Evolutionary conservation across 108 stramenopile genomes (phyloP).

Genomic region (Fragilariopsis cylindrus): DNA sequence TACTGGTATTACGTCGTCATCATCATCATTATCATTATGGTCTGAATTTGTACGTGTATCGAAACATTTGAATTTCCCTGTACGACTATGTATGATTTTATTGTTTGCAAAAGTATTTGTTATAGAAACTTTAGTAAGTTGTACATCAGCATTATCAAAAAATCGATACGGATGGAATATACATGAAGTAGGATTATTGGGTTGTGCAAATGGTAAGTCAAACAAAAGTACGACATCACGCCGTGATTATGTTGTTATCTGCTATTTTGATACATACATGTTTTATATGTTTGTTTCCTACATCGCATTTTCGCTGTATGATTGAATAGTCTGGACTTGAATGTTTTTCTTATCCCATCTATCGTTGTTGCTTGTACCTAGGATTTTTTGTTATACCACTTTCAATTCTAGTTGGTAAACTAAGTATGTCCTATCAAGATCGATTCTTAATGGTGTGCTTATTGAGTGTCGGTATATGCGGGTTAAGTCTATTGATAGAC

Average conservation of each 20-base stretch:
- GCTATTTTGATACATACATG: no score
- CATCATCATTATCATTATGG: background rate
- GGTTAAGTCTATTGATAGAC: slow-evolving; percentile 66
- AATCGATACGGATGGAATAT: slow-evolving; percentile 84
- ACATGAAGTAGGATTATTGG: slow-evolving; percentile 73
- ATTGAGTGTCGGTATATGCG: slow-evolving; percentile 46
- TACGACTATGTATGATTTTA: slow-evolving; percentile 62
- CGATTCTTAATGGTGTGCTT: slow-evolving; percentile 55
- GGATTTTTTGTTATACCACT: slow-evolving; percentile 71
- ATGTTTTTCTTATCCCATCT: no score
- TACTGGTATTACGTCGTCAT: background rate
- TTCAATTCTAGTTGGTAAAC: slow-evolving; percentile 64
- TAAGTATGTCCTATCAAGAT: slow-evolving; percentile 63
- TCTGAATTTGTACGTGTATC: slow-evolving; percentile 24
- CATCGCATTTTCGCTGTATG: no score
- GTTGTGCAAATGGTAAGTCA: slow-evolving; percentile 62
- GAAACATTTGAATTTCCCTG: slow-evolving; percentile 48
- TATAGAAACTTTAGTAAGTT: slow-evolving; percentile 75
- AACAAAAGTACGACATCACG: no score
- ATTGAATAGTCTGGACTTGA: no score
- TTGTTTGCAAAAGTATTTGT: slow-evolving; percentile 86
- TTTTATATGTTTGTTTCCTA: no score
- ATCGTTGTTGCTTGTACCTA: no score
- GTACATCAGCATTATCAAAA: slow-evolving; percentile 76
- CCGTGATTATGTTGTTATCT: no score